Evolutionary conservation across 2,329 filamentous ascomycete genomes (phyloP), one percentile per base, ranked within the genome.

Genomic region (Daldinia eschscholtzii): DNA sequence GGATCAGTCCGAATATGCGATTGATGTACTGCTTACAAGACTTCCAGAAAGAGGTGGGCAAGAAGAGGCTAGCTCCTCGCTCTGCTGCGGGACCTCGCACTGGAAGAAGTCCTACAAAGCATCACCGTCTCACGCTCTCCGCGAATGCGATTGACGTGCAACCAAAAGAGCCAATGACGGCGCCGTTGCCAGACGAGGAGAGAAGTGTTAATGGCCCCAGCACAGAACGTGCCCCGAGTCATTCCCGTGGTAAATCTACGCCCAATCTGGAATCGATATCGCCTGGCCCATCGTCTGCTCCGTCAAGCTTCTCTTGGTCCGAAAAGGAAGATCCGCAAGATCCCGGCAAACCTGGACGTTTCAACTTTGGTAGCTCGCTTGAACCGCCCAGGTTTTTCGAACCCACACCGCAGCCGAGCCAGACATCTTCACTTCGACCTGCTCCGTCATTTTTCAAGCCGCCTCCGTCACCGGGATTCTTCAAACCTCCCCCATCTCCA

Each of bases 1-100:
- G 93, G 93, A 95, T 97, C 74, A 94, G 93, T 65, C 93, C 93
- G 0, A 97, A 97, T 79, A 97, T 97, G 93, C 93, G 93, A 73
- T 84, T 97, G 72, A 94, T 97, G 86, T 96, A 96, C 84, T 94
- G 93, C 73, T 83, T 97, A 55, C 92, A 94, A 78, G 92, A 95
- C 76, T 95, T 94, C 77, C 89, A 91, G 73, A 91, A 91, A 75
- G 84, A 90, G 56, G 78, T 91, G 2, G 80, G 84, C 1, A 86
- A 84, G 75, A 87, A 83, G 78, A 86, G 81, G 71, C 68, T 80
- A 3, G 75, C 82, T 5, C 81, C 82, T 15, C 81, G 79, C 30
- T 82, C 86, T 69, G 80, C 87, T 72, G 77, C 86, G 75, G 81
- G 84, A 79, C 83, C 80, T 28, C 82, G 83, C 39, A 80, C 80